A percentile compares a stretch with the other conserved stretches of the same genome.
Conservation (phyloP, 2,329 filamentous ascomycete genomes). For the Neofusicoccum sp. region DNA sequence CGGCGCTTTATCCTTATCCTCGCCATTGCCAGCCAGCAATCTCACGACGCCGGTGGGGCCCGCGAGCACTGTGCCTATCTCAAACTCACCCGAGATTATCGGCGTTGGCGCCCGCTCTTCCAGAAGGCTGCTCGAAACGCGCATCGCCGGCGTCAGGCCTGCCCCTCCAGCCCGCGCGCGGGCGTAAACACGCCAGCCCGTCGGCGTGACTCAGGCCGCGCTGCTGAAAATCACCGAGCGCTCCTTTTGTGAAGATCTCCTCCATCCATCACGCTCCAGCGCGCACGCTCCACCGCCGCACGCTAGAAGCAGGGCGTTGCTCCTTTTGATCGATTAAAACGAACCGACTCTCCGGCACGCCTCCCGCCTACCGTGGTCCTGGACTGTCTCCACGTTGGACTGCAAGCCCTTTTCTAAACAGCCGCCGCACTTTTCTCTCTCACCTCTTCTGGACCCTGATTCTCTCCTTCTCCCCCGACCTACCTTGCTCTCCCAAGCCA, state of each 20-base stretch:
- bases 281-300: conserved; percentile 10
- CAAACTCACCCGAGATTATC: conserved; percentile 28
- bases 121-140: conserved; percentile 19
- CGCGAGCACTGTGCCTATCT: conserved; percentile 25
- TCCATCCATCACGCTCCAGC: conserved; percentile 11
- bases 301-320: conserved; percentile 30
- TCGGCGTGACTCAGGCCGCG: conserved; percentile 18
- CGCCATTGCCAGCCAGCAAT: conserved; percentile 13
- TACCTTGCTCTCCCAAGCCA: conserved; percentile 1
- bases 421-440: conserved; percentile 40
- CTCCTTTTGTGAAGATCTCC: conserved; percentile 20
- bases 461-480: conserved; percentile 15
- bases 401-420: conserved; percentile 38
- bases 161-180: conserved; percentile 5
- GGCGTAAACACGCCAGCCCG: conserved; percentile 13
- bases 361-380: conserved; percentile 43
- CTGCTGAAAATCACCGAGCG: conserved; percentile 19
- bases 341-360: conserved; percentile 37
- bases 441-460: conserved; percentile 39
- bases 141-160: conserved; percentile 4
- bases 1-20: conserved; percentile 5
- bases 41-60: conserved; percentile 17
- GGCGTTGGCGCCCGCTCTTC: conserved; percentile 14
- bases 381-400: conserved; percentile 35
- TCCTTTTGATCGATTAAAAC: conserved; percentile 41